These are phyloP conservation scores for Sclerotinia glacialis DNA, from an alignment of 2,329 filamentous ascomycete genomes.

Conservation along the genomic window DNA sequence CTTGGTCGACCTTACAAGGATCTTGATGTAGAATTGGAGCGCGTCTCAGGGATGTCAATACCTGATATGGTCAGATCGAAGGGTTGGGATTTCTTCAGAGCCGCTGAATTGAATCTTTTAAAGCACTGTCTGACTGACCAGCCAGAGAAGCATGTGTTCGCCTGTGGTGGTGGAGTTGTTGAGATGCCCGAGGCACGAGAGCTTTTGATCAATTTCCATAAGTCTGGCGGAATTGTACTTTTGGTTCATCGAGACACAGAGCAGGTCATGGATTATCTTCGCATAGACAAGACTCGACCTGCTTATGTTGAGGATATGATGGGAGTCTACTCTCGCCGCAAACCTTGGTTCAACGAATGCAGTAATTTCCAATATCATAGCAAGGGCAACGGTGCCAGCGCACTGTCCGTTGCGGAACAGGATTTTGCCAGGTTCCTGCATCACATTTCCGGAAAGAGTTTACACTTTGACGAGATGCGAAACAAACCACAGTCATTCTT, in stretches of 20 bases:
- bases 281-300: constrained; percentile 83
- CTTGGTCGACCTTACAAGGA: constrained; percentile 79
- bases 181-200: constrained; percentile 78
- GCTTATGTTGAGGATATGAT: constrained; percentile 92
- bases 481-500: constrained; percentile 82
- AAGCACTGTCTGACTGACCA: constrained; percentile 72
- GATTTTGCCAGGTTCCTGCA: constrained; percentile 74
- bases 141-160: constrained; percentile 75
- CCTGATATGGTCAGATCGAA: constrained; percentile 74
- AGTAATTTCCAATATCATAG: constrained; percentile 94
- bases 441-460: constrained; percentile 62
- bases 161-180: constrained; percentile 90
- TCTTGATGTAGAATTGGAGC: constrained; percentile 83
- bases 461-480: constrained; percentile 54
- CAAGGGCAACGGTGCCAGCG: constrained; percentile 50
- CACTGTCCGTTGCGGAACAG: constrained; percentile 41
- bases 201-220: constrained; percentile 69
- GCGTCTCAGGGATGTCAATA: constrained; percentile 69
- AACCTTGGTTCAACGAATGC: constrained; percentile 86
- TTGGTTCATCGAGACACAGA: constrained; percentile 85
- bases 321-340: constrained; percentile 83
- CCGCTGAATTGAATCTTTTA: constrained; percentile 72
- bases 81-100: constrained; percentile 88
- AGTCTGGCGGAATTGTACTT: constrained; percentile 77
- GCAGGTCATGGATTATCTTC: constrained; percentile 83